These are phyloP conservation scores for Colletotrichum liaoningense DNA, from an alignment of 2,329 filamentous ascomycete genomes.

Conservation along the genomic window DNA sequence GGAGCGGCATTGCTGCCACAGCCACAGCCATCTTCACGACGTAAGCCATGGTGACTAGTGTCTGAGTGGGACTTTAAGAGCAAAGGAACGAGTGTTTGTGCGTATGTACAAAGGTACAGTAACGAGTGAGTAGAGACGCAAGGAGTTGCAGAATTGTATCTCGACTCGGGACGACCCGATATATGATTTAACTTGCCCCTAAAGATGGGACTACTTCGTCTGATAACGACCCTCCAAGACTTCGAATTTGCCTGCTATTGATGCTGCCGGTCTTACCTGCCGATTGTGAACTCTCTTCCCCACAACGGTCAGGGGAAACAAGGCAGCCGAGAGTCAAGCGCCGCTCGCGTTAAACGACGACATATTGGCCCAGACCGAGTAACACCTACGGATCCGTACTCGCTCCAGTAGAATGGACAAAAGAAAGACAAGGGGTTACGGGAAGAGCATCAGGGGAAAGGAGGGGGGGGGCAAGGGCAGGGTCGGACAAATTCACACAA, in stretches of 20 bases:
- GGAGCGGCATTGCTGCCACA: slow-evolving; percentile 28
- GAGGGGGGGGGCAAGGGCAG: not conserved
- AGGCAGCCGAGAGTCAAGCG: slow-evolving; percentile 1
- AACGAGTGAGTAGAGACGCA: slow-evolving; percentile 18
- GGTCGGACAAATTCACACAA: not conserved
- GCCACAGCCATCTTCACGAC: slow-evolving; percentile 26
- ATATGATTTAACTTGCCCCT: not conserved
- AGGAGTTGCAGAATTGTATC: not conserved
- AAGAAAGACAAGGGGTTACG: not conserved
- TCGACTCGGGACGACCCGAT: slow-evolving; percentile 22
- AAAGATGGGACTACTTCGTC: not conserved
- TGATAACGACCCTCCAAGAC: not conserved
- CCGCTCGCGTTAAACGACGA: not conserved
- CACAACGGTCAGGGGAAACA: slow-evolving; percentile 18
- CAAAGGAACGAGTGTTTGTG: slow-evolving; percentile 12
- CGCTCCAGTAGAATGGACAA: not conserved
- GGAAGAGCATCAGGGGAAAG: not conserved
- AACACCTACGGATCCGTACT: not conserved
- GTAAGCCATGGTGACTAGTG: slow-evolving; percentile 12
- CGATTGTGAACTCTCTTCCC: slow-evolving; percentile 13
- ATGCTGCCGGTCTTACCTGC: slow-evolving; percentile 10
- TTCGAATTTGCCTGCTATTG: not conserved
- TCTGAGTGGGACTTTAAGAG: not conserved
- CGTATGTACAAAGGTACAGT: slow-evolving; percentile 12
- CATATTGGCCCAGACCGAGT: slow-evolving; percentile 5